Percentiles rank a stretch among this genome's conserved stretches.
phyloP scores from a whole-genome alignment of 2,329 filamentous ascomycete genomes.

The Hypomyces rosellus region DNA sequence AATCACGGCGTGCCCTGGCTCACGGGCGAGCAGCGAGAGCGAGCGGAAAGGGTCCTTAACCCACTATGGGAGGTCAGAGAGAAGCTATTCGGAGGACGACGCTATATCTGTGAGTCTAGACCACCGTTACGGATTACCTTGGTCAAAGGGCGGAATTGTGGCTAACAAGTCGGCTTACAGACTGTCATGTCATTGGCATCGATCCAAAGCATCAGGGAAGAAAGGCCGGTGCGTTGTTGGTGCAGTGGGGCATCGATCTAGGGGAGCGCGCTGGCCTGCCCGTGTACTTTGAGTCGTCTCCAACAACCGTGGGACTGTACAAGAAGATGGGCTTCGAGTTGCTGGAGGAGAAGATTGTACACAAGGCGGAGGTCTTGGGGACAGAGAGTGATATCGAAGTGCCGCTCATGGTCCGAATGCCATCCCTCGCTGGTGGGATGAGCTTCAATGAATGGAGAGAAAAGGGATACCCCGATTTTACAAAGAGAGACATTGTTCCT shows the following conservation, averaged over 20 bases:
- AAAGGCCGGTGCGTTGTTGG: slow-evolving; percentile 35
- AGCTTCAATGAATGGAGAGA: slow-evolving; percentile 30
- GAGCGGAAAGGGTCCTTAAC: slow-evolving; percentile 36
- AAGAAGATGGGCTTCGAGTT: slow-evolving; percentile 39
- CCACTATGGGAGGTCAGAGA: slow-evolving; percentile 36
- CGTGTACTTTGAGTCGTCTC: slow-evolving; percentile 42
- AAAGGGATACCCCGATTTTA: slow-evolving; percentile 16
- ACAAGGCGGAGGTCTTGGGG: slow-evolving; percentile 29
- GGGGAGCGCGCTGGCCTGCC: slow-evolving; percentile 33
- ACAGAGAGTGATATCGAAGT: slow-evolving; percentile 31
- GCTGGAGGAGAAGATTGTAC: slow-evolving; percentile 33
- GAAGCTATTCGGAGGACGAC: slow-evolving; percentile 32
- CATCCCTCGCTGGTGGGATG: slow-evolving; percentile 24
- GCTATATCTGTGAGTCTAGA: slow-evolving; percentile 34
- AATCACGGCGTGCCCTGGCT: slow-evolving; percentile 41
- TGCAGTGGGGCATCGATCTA: slow-evolving; percentile 33
- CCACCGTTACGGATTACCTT: background rate
- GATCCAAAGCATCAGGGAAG: slow-evolving; percentile 37
- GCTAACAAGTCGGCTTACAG: slow-evolving; percentile 6
- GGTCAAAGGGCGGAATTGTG: too few species aligned
- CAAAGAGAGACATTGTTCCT: background rate
- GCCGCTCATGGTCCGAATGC: slow-evolving; percentile 38
- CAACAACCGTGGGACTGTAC: slow-evolving; percentile 36
- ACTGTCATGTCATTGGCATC: slow-evolving; percentile 38
- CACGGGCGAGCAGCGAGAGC: slow-evolving; percentile 35